These are phyloP conservation scores for Panicum hallii DNA, from an alignment of 202 grass and related monocot genomes.

Conservation along the genomic window DNA sequence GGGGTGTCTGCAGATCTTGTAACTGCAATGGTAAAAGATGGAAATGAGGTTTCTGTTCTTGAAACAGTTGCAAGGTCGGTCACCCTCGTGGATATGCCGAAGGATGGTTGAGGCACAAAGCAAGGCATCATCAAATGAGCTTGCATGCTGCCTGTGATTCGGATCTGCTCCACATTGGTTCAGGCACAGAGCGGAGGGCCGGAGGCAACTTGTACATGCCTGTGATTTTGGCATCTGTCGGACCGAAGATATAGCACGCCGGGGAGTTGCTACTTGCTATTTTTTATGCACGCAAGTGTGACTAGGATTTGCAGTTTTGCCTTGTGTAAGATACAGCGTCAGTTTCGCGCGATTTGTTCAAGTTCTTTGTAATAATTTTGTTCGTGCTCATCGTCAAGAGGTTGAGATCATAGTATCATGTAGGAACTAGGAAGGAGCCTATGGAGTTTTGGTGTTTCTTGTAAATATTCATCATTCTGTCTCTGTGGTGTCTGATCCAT, in stretches of 20 bases:
- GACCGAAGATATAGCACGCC: conserved; percentile 26
- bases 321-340: conserved; percentile 53
- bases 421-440: conserved; percentile 49
- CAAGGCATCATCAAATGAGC: conserved; percentile 40
- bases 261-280: conserved; percentile 61
- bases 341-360: conserved; percentile 52
- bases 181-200: conserved; percentile 16
- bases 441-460: conserved; percentile 12
- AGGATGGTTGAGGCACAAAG: conserved; percentile 49
- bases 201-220: conserved; percentile 29
- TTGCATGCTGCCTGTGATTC: conserved; percentile 33
- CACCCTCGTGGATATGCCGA: conserved; percentile 38
- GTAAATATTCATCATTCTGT: conserved; percentile 50
- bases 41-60: conserved; percentile 31
- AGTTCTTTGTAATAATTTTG: conserved; percentile 62
- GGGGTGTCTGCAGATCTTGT: conserved; percentile 48
- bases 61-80: conserved; percentile 47
- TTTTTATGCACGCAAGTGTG: conserved; percentile 57
- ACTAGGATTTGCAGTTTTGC: conserved; percentile 52
- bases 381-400: conserved; percentile 13
- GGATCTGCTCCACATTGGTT: conserved; percentile 34
- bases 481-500: not conserved
- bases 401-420: conserved; percentile 26
- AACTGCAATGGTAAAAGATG: conserved; percentile 39
- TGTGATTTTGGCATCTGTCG: conserved; percentile 32